Percentiles rank a stretch among this genome's conserved stretches.
These are phyloP conservation scores for Xerophyta viscosa DNA, from an alignment of 106 monocot genomes.

Conservation along the genomic window DNA sequence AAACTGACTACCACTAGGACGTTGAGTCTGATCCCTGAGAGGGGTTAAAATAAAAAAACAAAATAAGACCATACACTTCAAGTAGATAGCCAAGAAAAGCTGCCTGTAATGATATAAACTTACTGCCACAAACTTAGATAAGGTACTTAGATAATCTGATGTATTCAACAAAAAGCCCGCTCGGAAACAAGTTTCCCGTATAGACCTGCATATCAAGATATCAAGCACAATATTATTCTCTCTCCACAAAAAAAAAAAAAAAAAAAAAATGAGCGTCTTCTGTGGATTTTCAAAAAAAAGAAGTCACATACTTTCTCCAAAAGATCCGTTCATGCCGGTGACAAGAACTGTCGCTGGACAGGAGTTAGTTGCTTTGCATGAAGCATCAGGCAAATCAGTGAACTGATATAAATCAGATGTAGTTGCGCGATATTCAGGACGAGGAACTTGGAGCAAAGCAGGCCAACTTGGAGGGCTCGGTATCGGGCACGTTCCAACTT, in stretches of 20 bases:
- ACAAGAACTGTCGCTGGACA: conserved; percentile 38
- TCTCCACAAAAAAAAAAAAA: conserved; percentile 1
- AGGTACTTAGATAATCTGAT: too few species aligned
- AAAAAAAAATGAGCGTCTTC: not conserved
- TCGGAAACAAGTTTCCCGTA: conserved; percentile 22
- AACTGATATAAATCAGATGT: not conserved
- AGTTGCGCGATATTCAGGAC: conserved; percentile 19
- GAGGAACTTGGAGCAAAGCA: conserved; percentile 43
- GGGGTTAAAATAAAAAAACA: not conserved
- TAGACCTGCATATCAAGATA: too few species aligned
- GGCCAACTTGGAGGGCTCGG: conserved; percentile 43
- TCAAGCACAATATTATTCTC: too few species aligned
- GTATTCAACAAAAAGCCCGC: not conserved
- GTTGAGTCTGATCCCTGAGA: conserved; percentile 28
- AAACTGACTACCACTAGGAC: not conserved
- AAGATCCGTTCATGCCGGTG: conserved; percentile 41
- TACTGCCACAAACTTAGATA: too few species aligned
- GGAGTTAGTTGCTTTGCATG: conserved; percentile 25
- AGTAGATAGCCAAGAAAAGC: too few species aligned
- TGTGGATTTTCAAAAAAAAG: too few species aligned
- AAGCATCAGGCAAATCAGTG: conserved; percentile 27
- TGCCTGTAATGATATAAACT: too few species aligned
- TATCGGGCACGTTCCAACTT: conserved; percentile 31
- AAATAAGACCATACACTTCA: not conserved
- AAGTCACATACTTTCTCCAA: conserved; percentile 27